Evolutionary conservation across 176 grass and related monocot genomes (phyloP).

Genomic region (Pharus latifolius): DNA sequence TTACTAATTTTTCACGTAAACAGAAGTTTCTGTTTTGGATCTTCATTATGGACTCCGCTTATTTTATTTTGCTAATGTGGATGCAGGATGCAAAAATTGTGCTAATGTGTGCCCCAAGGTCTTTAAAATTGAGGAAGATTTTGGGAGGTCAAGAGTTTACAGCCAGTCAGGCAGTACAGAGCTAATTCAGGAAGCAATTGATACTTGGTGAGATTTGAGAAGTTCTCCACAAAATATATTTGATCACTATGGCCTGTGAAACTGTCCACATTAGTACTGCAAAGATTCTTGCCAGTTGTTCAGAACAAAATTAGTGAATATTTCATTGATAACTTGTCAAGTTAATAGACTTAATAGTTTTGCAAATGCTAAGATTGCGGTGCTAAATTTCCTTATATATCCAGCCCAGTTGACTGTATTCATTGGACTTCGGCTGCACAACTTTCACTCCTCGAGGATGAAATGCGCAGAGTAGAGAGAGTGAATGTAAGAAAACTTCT

Average conservation of each 20-base stretch:
- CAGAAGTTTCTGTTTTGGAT: background rate
- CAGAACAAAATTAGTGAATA: background rate
- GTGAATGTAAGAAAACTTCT: conserved; percentile 55
- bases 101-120: conserved; percentile 67
- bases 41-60: background rate
- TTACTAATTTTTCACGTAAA: background rate
- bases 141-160: conserved; percentile 65
- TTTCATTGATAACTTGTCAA: background rate
- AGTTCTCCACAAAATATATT: background rate
- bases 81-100: conserved; percentile 86
- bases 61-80: background rate
- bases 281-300: background rate
- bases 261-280: background rate
- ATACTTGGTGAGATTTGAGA: conserved; percentile 61
- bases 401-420: conserved; percentile 94
- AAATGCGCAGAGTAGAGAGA: conserved; percentile 82
- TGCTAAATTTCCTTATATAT: conserved; percentile 19
- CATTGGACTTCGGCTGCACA: conserved; percentile 94
- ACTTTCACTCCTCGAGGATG: conserved; percentile 79
- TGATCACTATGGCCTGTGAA: background rate
- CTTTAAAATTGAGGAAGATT: conserved; percentile 86
- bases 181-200: conserved; percentile 73
- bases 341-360: no score
- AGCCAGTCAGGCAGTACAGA: conserved; percentile 51
- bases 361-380: background rate